Evolutionary conservation across 805 yeast species (phyloP), one percentile per base, ranked within the genome.

Genomic region (Candida incommunis): DNA sequence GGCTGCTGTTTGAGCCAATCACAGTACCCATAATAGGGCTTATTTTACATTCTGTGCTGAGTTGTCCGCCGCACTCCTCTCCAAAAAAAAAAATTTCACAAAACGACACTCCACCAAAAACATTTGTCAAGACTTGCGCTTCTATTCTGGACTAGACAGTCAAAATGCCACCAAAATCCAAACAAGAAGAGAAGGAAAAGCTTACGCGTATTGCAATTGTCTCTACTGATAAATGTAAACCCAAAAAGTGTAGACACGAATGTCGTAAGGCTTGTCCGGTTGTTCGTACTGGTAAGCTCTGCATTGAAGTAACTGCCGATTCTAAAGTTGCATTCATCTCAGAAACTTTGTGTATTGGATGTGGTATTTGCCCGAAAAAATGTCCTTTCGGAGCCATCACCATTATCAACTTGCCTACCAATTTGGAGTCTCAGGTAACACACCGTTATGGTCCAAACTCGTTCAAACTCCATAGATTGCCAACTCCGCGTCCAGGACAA

Each of bases 321-420:
- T 77, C 83, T 49, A 92, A 92, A 61, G 85, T 92, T 59, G 95
- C 97, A 15, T 92, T 88, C 64, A 85, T 92, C 48, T 84, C 95
- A 16, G 98, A 92, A 63, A 84, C 70, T 34, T 70, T 92, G 61
- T 92, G 98, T 54, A 90, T 92, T 57, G 98, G 98, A 63, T 92
- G 98, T 74, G 98, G 98, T 87, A 92, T 92, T 56, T 92, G 98
- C 75, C 95, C 88, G 44, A 92, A 92, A 67, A 92, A 87, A 64
- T 92, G 98, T 68, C 98, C 98, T 24, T 92, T 92, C 61, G 95
- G 90, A 59, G 98, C 98, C 51, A 88, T 92, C 59, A 82, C 76
- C 60, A 92, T 92, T 62, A 92, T 92, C 70, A 92, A 92, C 62
- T 72, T 92, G 63, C 98, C 98, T 52, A 90, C 97, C 16, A 88